phyloP scores from a whole-genome alignment of 2,329 filamentous ascomycete species.

The Trichoderma polysporum region DNA sequence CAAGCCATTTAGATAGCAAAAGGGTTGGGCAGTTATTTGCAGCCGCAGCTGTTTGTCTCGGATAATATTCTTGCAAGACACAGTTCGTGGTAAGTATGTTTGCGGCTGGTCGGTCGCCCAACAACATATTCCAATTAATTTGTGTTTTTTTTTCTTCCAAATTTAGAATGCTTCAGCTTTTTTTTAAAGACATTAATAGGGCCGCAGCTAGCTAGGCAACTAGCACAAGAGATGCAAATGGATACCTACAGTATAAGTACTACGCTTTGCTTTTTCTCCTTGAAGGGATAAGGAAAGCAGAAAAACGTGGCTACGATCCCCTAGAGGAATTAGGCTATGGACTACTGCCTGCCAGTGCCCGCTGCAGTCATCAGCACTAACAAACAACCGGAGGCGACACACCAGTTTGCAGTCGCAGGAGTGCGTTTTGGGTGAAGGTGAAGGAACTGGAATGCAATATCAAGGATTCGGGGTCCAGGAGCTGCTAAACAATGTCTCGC shows the following conservation, averaged over 20 bases:
- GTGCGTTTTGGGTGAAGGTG: neutral
- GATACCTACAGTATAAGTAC: neutral
- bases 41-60: neutral
- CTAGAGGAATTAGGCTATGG: neutral
- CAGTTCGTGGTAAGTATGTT: neutral
- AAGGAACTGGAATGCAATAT: constrained; percentile 3
- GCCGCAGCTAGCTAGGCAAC: neutral
- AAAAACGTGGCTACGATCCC: neutral
- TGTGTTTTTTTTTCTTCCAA: neutral
- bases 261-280: neutral
- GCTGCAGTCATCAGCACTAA: neutral
- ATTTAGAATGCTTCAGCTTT: neutral
- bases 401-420: no score
- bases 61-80: neutral
- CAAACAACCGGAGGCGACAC: neutral
- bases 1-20: no score
- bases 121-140: neutral
- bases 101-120: neutral
- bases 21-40: neutral
- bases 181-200: neutral
- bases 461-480: neutral
- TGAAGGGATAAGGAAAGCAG: neutral
- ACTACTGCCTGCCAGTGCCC: neutral
- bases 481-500: constrained; percentile 6
- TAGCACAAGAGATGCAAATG: neutral